These are phyloP conservation scores for Backusella mclennaniae DNA, from an alignment of 192 early-diverging fungal species.

Conservation along the genomic window DNA sequence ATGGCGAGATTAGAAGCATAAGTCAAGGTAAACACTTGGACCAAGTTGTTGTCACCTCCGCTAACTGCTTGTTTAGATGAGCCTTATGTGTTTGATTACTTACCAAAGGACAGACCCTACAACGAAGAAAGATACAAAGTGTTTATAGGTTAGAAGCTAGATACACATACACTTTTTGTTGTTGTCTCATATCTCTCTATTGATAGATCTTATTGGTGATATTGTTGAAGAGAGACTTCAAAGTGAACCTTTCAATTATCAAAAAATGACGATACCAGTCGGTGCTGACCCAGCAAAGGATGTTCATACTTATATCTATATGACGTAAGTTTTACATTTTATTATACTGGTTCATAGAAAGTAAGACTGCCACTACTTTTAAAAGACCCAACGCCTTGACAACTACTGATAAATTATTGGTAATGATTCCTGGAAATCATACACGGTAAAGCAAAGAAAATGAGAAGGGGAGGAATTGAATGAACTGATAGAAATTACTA, in stretches of 20 bases:
- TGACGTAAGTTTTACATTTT: constrained; percentile 14
- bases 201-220: constrained; percentile 27
- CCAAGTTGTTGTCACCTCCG: too few species aligned
- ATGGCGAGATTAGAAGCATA: constrained; percentile 30
- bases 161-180: background rate
- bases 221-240: constrained; percentile 23
- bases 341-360: too few species aligned
- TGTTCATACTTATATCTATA: constrained; percentile 23
- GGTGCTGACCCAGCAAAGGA: constrained; percentile 13
- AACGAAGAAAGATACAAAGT: constrained; percentile 35
- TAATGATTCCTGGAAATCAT: constrained; percentile 31
- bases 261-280: constrained; percentile 20
- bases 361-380: background rate
- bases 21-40: constrained; percentile 1
- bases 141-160: constrained; percentile 25
- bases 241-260: constrained; percentile 14
- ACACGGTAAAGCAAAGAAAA: constrained; percentile 19
- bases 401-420: constrained; percentile 30
- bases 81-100: constrained; percentile 25
- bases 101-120: constrained; percentile 24
- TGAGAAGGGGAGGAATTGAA: background rate
- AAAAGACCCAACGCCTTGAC: constrained; percentile 32
- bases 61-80: constrained; percentile 6
- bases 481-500: background rate
- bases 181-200: background rate